Conservation (phyloP, 768 basidiomycete species). For the Kwoniella newhampshirensis region DNA sequence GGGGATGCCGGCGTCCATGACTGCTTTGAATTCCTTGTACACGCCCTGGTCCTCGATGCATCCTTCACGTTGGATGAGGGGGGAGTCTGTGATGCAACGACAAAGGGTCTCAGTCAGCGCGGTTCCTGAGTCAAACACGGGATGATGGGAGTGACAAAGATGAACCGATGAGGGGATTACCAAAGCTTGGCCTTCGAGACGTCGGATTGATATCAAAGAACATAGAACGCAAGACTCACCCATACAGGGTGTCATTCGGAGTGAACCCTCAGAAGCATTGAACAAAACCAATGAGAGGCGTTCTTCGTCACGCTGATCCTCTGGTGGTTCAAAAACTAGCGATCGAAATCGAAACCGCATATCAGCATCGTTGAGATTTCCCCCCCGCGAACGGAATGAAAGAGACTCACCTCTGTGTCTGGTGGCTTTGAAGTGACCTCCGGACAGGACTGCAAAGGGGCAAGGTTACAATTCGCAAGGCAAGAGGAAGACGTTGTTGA, state of each 20-base stretch:
- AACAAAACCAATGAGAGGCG: slow-evolving; percentile 19
- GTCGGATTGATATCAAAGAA: too few relatives aligned
- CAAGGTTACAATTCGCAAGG: not conserved
- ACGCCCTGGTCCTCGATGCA: slow-evolving; percentile 37
- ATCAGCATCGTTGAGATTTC: too few relatives aligned
- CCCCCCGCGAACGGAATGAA: too few relatives aligned
- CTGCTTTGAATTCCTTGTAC: slow-evolving; percentile 37
- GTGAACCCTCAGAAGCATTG: slow-evolving; percentile 18
- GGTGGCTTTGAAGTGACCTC: slow-evolving; percentile 33
- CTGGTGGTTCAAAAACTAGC: slow-evolving; percentile 9
- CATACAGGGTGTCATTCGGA: slow-evolving; percentile 12
- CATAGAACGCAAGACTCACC: too few relatives aligned
- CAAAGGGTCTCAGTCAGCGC: slow-evolving; percentile 11
- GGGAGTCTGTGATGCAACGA: slow-evolving; percentile 19
- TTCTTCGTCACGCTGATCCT: slow-evolving; percentile 18
- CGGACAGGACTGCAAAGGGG: slow-evolving; percentile 1
- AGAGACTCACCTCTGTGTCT: slow-evolving; percentile 1
- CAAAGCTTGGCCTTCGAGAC: too few relatives aligned
- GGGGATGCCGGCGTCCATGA: slow-evolving; percentile 29
- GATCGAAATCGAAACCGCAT: too few relatives aligned
- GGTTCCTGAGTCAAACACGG: slow-evolving; percentile 14
- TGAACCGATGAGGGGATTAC: too few relatives aligned
- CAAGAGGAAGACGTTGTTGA: not conserved
- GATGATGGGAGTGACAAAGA: too few relatives aligned
- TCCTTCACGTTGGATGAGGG: slow-evolving; percentile 33